Evolutionary conservation across 140 eudicot species (phyloP).

Genomic region (Senecio squalidus): DNA sequence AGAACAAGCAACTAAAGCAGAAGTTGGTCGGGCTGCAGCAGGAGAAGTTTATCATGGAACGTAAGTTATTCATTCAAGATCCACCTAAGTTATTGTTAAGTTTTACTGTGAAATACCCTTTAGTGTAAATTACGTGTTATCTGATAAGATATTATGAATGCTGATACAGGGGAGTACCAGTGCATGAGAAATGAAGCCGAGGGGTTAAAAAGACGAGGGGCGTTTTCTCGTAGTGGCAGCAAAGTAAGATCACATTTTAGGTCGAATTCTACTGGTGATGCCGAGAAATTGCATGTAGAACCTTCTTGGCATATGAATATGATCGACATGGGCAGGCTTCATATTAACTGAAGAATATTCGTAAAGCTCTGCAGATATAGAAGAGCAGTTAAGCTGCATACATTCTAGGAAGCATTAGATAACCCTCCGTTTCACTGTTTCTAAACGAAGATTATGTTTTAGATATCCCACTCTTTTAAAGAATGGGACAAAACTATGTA

Average conservation of each 20-base stretch:
- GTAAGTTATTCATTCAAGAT: conserved; percentile 32
- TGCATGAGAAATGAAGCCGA: conserved; percentile 49
- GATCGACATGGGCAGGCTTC: conserved; percentile 61
- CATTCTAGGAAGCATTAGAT: conserved; percentile 19
- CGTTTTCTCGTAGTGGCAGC: conserved; percentile 17
- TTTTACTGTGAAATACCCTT: background rate
- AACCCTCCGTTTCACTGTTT: background rate
- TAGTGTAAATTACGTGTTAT: background rate
- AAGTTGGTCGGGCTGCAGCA: conserved; percentile 52
- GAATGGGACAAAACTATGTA: conserved; percentile 13
- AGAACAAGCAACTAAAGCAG: conserved; percentile 62
- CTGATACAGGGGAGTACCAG: conserved; percentile 52
- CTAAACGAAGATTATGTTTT: conserved; percentile 14
- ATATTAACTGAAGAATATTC: conserved; percentile 43
- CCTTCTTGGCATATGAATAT: conserved; percentile 46
- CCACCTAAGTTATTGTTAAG: background rate
- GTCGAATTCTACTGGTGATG: conserved; percentile 36
- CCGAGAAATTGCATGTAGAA: conserved; percentile 31
- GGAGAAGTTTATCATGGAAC: conserved; percentile 53
- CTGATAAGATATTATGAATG: background rate
- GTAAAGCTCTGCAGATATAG: conserved; percentile 4
- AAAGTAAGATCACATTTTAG: conserved; percentile 28
- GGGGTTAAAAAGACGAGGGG: conserved; percentile 41
- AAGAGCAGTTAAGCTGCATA: conserved; percentile 14
- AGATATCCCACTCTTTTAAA: conserved; percentile 11